Evolutionary conservation across 129 eudicot species (phyloP).

Genomic region (Rutidosis leptorrhynchoides): DNA sequence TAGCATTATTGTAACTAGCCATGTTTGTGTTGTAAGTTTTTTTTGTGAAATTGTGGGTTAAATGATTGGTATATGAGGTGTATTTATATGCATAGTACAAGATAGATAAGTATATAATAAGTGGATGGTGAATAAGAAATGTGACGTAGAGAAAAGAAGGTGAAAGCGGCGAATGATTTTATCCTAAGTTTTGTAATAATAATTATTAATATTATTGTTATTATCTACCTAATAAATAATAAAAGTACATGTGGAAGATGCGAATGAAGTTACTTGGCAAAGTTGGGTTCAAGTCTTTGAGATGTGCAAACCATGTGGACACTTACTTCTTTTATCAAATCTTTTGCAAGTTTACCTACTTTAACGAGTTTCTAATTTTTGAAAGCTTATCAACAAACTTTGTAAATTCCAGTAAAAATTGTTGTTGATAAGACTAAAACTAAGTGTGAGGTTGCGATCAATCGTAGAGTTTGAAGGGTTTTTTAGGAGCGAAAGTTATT

Average conservation of each 20-base stretch:
- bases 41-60: slow-evolving; percentile 18
- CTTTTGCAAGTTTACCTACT: slow-evolving; percentile 2
- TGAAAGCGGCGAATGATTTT: slow-evolving; percentile 35
- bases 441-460: no score
- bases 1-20: background rate
- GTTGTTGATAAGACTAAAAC: background rate
- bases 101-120: background rate
- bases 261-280: slow-evolving; percentile 38
- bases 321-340: background rate
- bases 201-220: background rate
- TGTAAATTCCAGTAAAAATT: background rate
- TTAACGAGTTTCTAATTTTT: slow-evolving; percentile 10
- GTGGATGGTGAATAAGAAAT: slow-evolving; percentile 14
- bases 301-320: slow-evolving; percentile 26
- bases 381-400: slow-evolving; percentile 11
- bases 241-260: slow-evolving; percentile 20
- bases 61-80: background rate
- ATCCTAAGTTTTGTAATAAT: slow-evolving; percentile 27
- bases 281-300: slow-evolving; percentile 33
- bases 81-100: background rate
- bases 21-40: slow-evolving; percentile 1
- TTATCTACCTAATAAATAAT: no score
- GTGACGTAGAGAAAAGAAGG: slow-evolving; percentile 26
- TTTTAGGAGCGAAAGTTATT: no score
- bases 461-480: no score